Evolutionary conservation across 352 stramenopile species (phyloP).

Genomic region (Pelagophyceae sp.): DNA sequence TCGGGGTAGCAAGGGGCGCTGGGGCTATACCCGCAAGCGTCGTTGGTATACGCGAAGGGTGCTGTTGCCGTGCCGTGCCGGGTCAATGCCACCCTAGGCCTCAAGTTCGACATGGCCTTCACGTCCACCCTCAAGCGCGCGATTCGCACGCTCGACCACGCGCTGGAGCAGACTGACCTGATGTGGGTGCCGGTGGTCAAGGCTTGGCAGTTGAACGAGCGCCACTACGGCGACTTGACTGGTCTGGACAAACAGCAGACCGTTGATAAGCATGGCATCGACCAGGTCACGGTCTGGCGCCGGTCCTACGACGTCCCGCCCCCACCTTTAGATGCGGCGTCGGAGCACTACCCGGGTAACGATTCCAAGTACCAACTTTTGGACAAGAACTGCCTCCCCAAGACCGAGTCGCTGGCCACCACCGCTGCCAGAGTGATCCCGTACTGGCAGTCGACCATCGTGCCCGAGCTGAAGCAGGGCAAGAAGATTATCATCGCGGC

Average conservation of each 20-base stretch:
- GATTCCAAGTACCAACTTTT: slow-evolving; percentile 53
- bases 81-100: too few relatives aligned
- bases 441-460: slow-evolving; percentile 88
- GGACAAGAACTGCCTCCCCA: slow-evolving; percentile 63
- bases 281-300: slow-evolving; percentile 75
- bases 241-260: slow-evolving; percentile 98
- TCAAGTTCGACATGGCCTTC: slow-evolving; percentile 81
- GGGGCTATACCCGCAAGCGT: too few relatives aligned
- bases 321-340: slow-evolving; percentile 65
- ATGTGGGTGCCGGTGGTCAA: slow-evolving; percentile 90
- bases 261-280: slow-evolving; percentile 93
- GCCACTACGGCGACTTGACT: slow-evolving; percentile 94
- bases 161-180: slow-evolving; percentile 87
- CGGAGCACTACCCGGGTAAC: slow-evolving; percentile 57
- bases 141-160: slow-evolving; percentile 93
- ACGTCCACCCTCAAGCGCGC: slow-evolving; percentile 92
- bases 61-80: too few relatives aligned
- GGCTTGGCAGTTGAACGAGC: slow-evolving; percentile 88
- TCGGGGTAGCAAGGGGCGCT: too few relatives aligned
- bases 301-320: slow-evolving; percentile 93
- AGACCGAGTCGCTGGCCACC: slow-evolving; percentile 81
- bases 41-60: too few relatives aligned
- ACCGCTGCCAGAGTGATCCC: slow-evolving; percentile 87
- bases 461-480: slow-evolving; percentile 78
- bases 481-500: slow-evolving; percentile 93